Evolutionary conservation across 495 filamentous ascomycete species (phyloP).

Genomic region (Aspergillus incahuasiensis): DNA sequence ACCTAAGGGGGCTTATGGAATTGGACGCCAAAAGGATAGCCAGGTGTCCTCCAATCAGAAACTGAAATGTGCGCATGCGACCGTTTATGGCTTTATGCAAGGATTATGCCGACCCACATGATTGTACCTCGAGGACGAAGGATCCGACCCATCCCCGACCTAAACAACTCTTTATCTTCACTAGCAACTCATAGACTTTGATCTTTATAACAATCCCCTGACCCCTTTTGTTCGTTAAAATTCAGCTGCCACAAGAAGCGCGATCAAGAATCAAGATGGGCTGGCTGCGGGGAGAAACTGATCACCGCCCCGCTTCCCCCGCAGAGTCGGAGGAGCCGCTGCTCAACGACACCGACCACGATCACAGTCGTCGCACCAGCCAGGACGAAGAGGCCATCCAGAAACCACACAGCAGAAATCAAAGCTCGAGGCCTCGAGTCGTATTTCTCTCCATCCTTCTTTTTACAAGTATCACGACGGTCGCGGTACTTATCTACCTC

Average conservation of each 20-base stretch:
- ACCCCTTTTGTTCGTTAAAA: too few species aligned
- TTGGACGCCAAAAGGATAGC: too few species aligned
- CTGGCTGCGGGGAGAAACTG: conserved; percentile 1
- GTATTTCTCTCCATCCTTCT: background rate
- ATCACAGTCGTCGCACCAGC: conserved; percentile 1
- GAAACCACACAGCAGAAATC: background rate
- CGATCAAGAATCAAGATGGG: background rate
- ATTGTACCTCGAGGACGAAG: background rate
- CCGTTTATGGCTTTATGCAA: background rate
- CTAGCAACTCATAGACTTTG: background rate
- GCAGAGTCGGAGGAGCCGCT: conserved; percentile 1
- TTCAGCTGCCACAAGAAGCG: background rate
- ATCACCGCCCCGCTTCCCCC: background rate
- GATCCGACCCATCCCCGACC: background rate
- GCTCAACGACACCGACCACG: conserved; percentile 3
- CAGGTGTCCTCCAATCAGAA: background rate
- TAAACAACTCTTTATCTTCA: background rate
- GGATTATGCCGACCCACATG: background rate
- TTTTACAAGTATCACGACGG: background rate
- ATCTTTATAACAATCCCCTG: too few species aligned
- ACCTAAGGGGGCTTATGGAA: too few species aligned
- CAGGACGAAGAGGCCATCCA: background rate
- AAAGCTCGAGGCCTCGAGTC: background rate
- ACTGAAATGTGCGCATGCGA: background rate
- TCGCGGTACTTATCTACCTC: background rate